These are phyloP conservation scores for Nicotiana undulata DNA, from an alignment of 257 asterid species.

Conservation along the genomic window DNA sequence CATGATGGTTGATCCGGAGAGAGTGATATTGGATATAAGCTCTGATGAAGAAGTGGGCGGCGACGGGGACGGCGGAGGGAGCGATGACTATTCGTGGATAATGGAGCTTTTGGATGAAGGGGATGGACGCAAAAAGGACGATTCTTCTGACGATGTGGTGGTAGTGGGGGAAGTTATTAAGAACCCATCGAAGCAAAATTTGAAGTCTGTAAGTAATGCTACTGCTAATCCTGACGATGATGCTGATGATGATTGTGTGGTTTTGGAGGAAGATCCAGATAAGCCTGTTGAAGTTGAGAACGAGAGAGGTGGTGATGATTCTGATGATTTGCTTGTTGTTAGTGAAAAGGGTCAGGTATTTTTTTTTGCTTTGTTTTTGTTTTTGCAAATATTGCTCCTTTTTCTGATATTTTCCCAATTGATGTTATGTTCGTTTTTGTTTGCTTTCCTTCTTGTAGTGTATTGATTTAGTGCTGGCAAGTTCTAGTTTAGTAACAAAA, in stretches of 20 bases:
- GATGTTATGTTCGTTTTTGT: background rate
- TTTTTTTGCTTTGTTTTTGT: background rate
- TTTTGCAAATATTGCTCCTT: background rate
- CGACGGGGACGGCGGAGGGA: constrained; percentile 21
- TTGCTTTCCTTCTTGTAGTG: background rate
- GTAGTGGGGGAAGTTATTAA: constrained; percentile 33
- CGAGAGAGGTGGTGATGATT: constrained; percentile 32
- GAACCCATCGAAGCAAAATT: constrained; percentile 15
- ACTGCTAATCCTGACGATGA: constrained; percentile 3
- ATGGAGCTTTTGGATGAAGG: constrained; percentile 42
- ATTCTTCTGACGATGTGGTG: constrained; percentile 52
- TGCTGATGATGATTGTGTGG: constrained; percentile 62
- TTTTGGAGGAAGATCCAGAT: constrained; percentile 72
- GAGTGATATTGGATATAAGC: constrained; percentile 46
- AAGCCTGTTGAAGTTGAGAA: constrained; percentile 22
- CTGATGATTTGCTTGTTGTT: constrained; percentile 60
- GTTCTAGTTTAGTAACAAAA: background rate
- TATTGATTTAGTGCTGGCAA: background rate
- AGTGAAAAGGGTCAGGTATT: constrained; percentile 87
- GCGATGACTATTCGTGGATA: constrained; percentile 57
- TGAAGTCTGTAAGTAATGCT: constrained; percentile 10
- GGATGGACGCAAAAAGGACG: constrained; percentile 20
- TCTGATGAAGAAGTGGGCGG: constrained; percentile 64
- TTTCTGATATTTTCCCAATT: background rate
- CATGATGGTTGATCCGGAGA: constrained; percentile 38